Evolutionary conservation across 192 early-diverging fungal species (phyloP).

Genomic region (Podila minutissima): DNA sequence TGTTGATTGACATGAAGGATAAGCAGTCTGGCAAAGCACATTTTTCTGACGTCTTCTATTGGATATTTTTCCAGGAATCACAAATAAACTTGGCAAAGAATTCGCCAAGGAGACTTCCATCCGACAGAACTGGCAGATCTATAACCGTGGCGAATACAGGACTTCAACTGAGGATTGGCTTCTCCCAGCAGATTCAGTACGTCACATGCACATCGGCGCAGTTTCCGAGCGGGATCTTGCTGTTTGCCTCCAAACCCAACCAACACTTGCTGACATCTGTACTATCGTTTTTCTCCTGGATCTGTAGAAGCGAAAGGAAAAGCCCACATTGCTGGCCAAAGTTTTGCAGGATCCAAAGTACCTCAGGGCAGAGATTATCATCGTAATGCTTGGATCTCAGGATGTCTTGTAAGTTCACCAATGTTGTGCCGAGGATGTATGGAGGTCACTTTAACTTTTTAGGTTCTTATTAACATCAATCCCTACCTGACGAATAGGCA

Average conservation of each 20-base stretch:
- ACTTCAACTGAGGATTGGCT: constrained; percentile 50
- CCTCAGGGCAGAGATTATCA: constrained; percentile 43
- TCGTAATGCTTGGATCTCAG: constrained; percentile 48
- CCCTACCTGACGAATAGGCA: neutral
- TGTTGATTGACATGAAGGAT: neutral
- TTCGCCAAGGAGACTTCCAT: constrained; percentile 36
- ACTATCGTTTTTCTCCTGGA: neutral
- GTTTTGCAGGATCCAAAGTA: constrained; percentile 41
- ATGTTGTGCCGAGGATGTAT: too few relatives aligned
- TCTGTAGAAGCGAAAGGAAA: constrained; percentile 36
- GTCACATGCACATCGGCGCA: neutral
- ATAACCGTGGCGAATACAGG: constrained; percentile 47
- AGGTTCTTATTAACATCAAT: neutral
- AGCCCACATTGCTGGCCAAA: constrained; percentile 26
- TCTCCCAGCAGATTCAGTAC: constrained; percentile 48
- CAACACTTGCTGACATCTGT: neutral
- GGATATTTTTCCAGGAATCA: constrained; percentile 13
- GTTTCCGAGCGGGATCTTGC: neutral
- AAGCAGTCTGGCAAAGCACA: neutral
- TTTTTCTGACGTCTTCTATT: neutral
- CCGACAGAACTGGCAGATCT: constrained; percentile 50
- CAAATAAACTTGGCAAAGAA: constrained; percentile 25
- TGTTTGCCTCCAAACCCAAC: neutral
- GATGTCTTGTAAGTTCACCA: constrained; percentile 35
- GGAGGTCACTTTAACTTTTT: too few relatives aligned